Evolutionary conservation across 1,284 basidiomycete species (phyloP).

Genomic region (Psilocybe mexicana): DNA sequence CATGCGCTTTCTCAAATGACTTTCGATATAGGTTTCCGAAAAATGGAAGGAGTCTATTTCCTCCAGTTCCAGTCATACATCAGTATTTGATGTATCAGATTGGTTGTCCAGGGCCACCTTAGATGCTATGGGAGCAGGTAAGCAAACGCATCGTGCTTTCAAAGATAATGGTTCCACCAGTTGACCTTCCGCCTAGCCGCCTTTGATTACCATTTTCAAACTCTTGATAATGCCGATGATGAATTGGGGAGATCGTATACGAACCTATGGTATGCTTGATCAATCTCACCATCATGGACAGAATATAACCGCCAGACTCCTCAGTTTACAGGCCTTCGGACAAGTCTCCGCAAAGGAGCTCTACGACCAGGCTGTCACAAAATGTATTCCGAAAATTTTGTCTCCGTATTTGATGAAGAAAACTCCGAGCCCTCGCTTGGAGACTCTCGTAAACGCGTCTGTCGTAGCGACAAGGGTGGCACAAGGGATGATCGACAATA

Average conservation of each 20-base stretch:
- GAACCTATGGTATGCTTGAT: constrained; percentile 34
- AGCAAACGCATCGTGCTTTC: neutral
- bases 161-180: neutral
- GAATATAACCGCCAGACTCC: neutral
- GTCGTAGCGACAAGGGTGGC: constrained; percentile 41
- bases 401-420: constrained; percentile 39
- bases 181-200: constrained; percentile 31
- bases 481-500: constrained; percentile 40
- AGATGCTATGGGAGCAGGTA: constrained; percentile 49
- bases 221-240: constrained; percentile 36
- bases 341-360: constrained; percentile 23
- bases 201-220: constrained; percentile 43
- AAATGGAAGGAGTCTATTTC: constrained; percentile 48
- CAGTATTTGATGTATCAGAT: constrained; percentile 41
- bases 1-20: neutral
- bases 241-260: constrained; percentile 34
- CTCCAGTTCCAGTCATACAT: constrained; percentile 24
- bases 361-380: constrained; percentile 28
- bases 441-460: constrained; percentile 36
- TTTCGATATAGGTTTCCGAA: constrained; percentile 37
- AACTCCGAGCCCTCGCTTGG: constrained; percentile 37
- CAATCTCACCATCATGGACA: neutral
- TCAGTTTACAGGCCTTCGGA: constrained; percentile 28
- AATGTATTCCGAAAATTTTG: constrained; percentile 27
- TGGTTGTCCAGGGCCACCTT: constrained; percentile 44